phyloP scores from a whole-genome alignment of 2,329 filamentous ascomycete species.

The Malbranchea cinnamomea region DNA sequence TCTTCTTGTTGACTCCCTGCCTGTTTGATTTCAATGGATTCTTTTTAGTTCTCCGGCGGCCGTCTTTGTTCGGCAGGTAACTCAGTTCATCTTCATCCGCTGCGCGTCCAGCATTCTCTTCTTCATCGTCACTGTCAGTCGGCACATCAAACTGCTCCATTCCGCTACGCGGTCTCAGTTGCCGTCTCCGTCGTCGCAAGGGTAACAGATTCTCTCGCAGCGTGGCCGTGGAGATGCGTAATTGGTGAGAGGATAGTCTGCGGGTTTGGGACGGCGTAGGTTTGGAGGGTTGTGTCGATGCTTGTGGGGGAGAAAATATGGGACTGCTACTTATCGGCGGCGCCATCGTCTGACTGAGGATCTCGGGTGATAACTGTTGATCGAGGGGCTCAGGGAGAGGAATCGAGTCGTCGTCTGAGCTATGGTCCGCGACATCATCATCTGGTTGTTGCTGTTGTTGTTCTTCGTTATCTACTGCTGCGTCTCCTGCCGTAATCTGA shows the following conservation, averaged over 20 bases:
- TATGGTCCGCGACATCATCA: conserved; percentile 6
- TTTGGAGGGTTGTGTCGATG: conserved; percentile 8
- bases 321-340: conserved; percentile 24
- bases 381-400: conserved; percentile 7
- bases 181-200: conserved; percentile 17
- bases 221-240: conserved; percentile 19
- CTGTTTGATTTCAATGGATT: conserved; percentile 12
- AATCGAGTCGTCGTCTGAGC: conserved; percentile 5
- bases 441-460: too few relatives aligned
- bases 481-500: too few relatives aligned
- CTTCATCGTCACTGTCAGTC: conserved; percentile 4
- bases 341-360: conserved; percentile 22
- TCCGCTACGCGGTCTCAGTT: conserved; percentile 10
- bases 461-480: too few relatives aligned
- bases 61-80: conserved; percentile 14
- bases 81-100: conserved; percentile 25
- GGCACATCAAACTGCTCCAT: conserved; percentile 3
- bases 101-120: conserved; percentile 6
- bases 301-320: conserved; percentile 11
- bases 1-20: conserved; percentile 6
- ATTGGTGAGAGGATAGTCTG: neutral
- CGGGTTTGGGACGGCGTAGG: conserved; percentile 1
- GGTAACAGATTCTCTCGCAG: conserved; percentile 24
- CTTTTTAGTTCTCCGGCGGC: conserved; percentile 11
- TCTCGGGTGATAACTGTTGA: conserved; percentile 11